Evolutionary conservation across 345 rosid species (phyloP).

Genomic region (Boechera retrofracta): DNA sequence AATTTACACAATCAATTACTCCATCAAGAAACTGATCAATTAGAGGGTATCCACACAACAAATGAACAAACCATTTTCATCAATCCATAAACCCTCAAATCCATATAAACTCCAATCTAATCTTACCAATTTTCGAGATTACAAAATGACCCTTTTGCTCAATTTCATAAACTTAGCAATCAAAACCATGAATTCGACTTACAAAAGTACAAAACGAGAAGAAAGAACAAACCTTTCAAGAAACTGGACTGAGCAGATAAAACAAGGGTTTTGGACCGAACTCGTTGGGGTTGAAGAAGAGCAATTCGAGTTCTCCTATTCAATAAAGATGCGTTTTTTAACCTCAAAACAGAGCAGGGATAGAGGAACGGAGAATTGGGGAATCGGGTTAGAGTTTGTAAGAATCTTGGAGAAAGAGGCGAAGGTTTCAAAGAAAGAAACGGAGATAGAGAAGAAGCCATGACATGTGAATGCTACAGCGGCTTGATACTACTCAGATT

Average conservation of each 20-base stretch:
- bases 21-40: background rate
- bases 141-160: constrained; percentile 21
- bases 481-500: background rate
- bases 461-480: constrained; percentile 26
- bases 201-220: background rate
- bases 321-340: constrained; percentile 39
- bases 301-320: constrained; percentile 29
- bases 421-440: constrained; percentile 38
- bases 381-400: constrained; percentile 40
- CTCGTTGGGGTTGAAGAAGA: constrained; percentile 37
- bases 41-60: background rate
- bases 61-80: background rate
- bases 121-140: background rate
- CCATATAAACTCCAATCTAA: background rate
- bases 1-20: constrained; percentile 12
- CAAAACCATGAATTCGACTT: background rate
- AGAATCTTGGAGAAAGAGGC: constrained; percentile 34
- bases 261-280: constrained; percentile 43
- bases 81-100: background rate
- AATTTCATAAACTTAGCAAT: constrained; percentile 10
- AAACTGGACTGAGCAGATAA: constrained; percentile 56
- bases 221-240: constrained; percentile 53
- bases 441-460: constrained; percentile 35
- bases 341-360: constrained; percentile 41
- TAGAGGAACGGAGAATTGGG: constrained; percentile 39